A percentile compares a stretch with the other conserved stretches of the same genome.
phyloP scores from a whole-genome alignment of 257 asterid genomes.

The Ballota nigra region DNA sequence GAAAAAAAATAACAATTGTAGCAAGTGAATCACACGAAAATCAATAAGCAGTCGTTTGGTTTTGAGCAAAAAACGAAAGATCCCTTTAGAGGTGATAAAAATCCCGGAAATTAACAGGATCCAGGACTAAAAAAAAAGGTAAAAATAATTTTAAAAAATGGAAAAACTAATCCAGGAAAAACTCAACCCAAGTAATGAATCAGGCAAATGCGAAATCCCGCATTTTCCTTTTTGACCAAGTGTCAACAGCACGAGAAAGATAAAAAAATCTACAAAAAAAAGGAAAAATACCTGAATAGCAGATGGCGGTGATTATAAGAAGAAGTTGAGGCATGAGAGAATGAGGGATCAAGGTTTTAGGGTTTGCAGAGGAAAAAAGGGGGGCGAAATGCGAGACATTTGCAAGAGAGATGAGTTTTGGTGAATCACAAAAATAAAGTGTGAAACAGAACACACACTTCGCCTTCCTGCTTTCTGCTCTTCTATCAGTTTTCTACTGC shows the following conservation, averaged over 20 bases:
- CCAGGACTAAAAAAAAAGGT: conserved; percentile 11
- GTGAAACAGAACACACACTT: conserved; percentile 44
- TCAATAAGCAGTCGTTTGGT: background rate
- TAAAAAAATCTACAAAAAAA: conserved; percentile 22
- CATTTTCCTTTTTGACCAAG: conserved; percentile 24
- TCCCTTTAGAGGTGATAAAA: conserved; percentile 14
- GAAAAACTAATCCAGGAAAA: conserved; percentile 13
- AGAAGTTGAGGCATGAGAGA: conserved; percentile 28
- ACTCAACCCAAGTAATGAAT: conserved; percentile 19
- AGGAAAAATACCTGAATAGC: conserved; percentile 32
- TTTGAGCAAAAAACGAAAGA: conserved; percentile 6
- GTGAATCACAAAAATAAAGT: conserved; percentile 11
- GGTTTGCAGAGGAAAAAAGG: conserved; percentile 17
- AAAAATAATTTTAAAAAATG: background rate
- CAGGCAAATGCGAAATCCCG: conserved; percentile 23
- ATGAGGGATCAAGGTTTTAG: conserved; percentile 17
- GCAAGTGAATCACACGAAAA: conserved; percentile 18
- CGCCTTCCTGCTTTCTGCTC: conserved; percentile 48
- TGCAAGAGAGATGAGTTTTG: conserved; percentile 16
- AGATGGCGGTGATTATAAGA: background rate
- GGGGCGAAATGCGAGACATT: conserved; percentile 20
- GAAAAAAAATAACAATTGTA: background rate
- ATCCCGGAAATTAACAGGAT: conserved; percentile 27
- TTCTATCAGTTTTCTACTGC: conserved; percentile 42
- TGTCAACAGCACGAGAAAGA: conserved; percentile 23